Evolutionary conservation across 805 yeast species (phyloP), one percentile per base, ranked within the genome.

Genomic region (Kodamaea fukazawae): DNA sequence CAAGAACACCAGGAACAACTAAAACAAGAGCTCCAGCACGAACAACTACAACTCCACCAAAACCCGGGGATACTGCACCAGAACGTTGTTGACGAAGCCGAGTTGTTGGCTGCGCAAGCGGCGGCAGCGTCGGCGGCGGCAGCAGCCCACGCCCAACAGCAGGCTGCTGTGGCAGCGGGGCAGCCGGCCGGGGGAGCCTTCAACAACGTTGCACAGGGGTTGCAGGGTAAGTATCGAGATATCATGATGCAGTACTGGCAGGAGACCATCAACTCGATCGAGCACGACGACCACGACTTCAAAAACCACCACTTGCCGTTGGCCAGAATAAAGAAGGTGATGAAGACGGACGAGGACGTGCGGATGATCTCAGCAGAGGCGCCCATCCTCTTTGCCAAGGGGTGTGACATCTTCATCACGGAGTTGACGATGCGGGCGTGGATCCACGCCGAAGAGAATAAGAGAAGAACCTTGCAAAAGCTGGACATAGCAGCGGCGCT

Each of bases 361-460:
- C 78, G 89, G 48, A 93, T 93, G 99, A 93, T 93, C 42, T 81
- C 93, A 47, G 98, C 99, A 2, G 99, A 93, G 65, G 98, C 98
- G 1, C 99, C 99, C 2, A 89, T 93, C 25, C 65, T 93, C 44
- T 93, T 93, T 67, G 98, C 99, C 34, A 93, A 93, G 61, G 98
- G 98, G 1, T 93, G 99, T 64, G 99, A 93, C 59, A 82, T 93
- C 26, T 93, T 93, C 63, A 91, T 93, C 51, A 90, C 99, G 1
- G 99, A 93, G 60, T 70, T 93, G 40, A 90, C 99, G 10, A 90
- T 93, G 96, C 74, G 99, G 43, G 97, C 99, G 6, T 93, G 99
- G 99, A 88, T 93, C 46, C 96, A 90, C 54, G 96, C 98, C 2
- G 98, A 93, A 61, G 96, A 88, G 55, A 87, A 87, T 66, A 93